Base-by-base conservation (phyloP, 2,329 filamentous ascomycete genomes). In the Fusarium anguioides region DNA sequence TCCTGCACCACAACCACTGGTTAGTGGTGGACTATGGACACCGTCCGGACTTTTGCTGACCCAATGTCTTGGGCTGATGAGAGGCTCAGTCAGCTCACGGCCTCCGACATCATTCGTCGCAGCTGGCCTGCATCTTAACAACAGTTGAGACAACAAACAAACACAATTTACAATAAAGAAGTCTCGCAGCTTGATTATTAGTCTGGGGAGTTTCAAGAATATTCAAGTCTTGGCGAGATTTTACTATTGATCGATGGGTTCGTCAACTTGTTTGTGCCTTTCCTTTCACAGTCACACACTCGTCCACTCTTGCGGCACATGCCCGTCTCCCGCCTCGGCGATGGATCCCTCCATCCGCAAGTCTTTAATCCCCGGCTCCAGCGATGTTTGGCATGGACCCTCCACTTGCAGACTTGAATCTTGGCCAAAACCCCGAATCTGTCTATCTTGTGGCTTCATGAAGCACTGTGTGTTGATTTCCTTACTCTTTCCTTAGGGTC, bases 21-120 rank as follows among this genome's bases (percentile, higher is more conserved):
- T 44, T 37, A 35, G 47, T 54, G 35, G 49, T 40, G n/a, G n/a
- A n/a, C 33, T 42, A 59, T 60, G 41, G 50, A 35, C 40, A 42
- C 47, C 29, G 24, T 57, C 45, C 44, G 40, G 48, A 40, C 59
- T 45, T 64, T 40, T 46, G 33, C 56, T 54, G 48, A 40, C 52
- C 65, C 50, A 56, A 53, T 64, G 41, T 54, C 52, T 69, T 63
- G 52, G 64, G 51, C 65, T 63, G 48, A 55, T 63, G 61, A 56
- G 62, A 69, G 45, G 57, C 42, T 50, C 51, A 37, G 48, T 59
- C 48, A 65, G 47, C 52, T 64, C 64, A 52, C 59, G 35, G 26
- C 48, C 50, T 63, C 65, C 42, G 40, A 66, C 61, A 54, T 53
- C 41, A 68, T 58, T 69, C 61, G 65, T 68, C 55, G 39, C 65